Conservation (phyloP, 768 basidiomycete species). For the Xerocomellus amylosporus region DNA sequence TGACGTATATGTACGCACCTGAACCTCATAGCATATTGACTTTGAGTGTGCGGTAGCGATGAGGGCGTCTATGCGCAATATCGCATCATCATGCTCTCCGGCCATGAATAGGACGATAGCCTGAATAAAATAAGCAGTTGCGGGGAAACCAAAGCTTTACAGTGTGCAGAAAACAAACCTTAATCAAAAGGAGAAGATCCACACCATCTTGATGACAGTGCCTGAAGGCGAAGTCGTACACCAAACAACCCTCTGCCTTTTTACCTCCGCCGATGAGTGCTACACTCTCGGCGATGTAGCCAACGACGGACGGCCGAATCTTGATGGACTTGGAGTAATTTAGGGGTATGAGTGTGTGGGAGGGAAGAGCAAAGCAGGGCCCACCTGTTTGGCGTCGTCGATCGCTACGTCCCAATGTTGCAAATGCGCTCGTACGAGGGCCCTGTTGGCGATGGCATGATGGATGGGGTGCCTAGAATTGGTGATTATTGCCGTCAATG, state of each 20-base stretch:
- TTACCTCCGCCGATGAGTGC: background rate
- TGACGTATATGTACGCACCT: background rate
- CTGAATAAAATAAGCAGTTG: background rate
- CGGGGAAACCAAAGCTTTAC: background rate
- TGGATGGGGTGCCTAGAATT: background rate
- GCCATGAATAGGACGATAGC: constrained; percentile 5
- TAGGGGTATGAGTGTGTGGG: background rate
- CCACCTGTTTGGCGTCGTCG: background rate
- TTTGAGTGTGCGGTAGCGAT: background rate
- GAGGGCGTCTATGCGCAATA: constrained; percentile 2
- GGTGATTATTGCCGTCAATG: background rate
- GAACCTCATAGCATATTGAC: background rate
- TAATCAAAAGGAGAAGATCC: background rate
- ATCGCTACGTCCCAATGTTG: background rate
- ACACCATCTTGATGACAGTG: background rate
- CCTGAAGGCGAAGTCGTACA: background rate
- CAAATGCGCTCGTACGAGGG: constrained; percentile 1
- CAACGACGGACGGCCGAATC: background rate
- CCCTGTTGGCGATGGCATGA: background rate
- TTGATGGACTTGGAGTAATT: background rate
- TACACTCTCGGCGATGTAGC: background rate
- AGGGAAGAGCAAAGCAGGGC: background rate
- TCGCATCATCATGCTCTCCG: constrained; percentile 3
- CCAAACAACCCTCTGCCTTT: background rate
- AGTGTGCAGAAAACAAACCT: background rate